These are phyloP conservation scores for Vigna reflexopilosa DNA, from an alignment of 306 rosid genomes.

Conservation along the genomic window DNA sequence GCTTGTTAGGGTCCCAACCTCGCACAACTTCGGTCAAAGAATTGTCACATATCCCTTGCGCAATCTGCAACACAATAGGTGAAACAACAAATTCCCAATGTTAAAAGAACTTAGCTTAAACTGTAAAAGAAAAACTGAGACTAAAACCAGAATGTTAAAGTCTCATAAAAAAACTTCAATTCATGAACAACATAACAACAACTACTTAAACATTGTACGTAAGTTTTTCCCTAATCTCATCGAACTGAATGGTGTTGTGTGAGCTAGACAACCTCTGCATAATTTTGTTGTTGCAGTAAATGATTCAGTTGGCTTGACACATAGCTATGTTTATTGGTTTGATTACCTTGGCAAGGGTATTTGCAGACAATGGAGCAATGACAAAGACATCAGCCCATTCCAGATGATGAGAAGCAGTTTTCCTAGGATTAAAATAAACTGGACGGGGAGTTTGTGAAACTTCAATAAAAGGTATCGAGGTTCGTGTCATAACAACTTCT, in stretches of 20 bases:
- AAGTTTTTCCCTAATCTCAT: too few species aligned
- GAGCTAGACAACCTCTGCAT: too few species aligned
- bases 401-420: constrained; percentile 40
- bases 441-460: constrained; percentile 44
- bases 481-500: constrained; percentile 61
- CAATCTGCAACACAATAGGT: constrained; percentile 60
- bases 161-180: too few species aligned
- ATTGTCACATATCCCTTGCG: constrained; percentile 76
- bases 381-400: constrained; percentile 92
- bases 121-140: too few species aligned
- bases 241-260: too few species aligned
- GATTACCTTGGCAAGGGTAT: constrained; percentile 91
- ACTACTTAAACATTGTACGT: too few species aligned
- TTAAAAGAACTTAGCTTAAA: too few species aligned
- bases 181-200: too few species aligned
- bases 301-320: neutral
- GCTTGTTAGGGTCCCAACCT: constrained; percentile 83
- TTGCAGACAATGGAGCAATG: constrained; percentile 87
- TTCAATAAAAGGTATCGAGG: constrained; percentile 69
- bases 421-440: constrained; percentile 55
- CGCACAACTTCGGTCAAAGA: constrained; percentile 68
- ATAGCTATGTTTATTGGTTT: neutral
- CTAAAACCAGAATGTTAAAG: too few species aligned
- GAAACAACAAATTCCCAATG: neutral
- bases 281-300: neutral